phyloP scores from a whole-genome alignment of 129 eudicot species.

The Mikania micrantha region DNA sequence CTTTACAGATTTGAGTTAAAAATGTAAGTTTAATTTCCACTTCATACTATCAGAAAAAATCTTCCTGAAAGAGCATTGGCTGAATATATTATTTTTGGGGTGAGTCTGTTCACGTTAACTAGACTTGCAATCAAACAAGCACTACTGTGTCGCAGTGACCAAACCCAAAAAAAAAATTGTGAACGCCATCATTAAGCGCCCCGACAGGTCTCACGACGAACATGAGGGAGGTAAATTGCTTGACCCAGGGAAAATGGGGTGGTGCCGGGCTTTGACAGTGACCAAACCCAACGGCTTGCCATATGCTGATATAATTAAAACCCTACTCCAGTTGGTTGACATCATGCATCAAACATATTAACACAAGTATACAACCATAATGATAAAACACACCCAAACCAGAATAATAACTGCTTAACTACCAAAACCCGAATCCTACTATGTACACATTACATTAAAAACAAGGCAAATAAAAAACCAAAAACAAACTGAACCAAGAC shows the following conservation, averaged over 20 bases:
- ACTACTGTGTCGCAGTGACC: background rate
- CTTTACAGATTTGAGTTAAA: background rate
- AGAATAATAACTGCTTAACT: background rate
- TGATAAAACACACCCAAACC: background rate
- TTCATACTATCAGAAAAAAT: background rate
- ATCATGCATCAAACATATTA: background rate
- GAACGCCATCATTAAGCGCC: too few relatives aligned
- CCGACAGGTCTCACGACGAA: too few relatives aligned
- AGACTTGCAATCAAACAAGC: background rate
- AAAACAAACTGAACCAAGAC: constrained; percentile 1
- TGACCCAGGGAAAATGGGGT: too few relatives aligned
- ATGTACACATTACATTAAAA: constrained; percentile 13
- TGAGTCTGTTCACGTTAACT: too few relatives aligned
- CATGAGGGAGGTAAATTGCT: too few relatives aligned
- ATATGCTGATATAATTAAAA: background rate
- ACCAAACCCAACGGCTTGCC: too few relatives aligned
- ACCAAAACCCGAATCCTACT: constrained; percentile 19
- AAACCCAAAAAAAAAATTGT: too few relatives aligned
- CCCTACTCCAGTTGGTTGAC: background rate
- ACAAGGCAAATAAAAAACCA: background rate
- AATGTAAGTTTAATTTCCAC: background rate
- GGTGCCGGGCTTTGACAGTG: too few relatives aligned
- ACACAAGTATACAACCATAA: background rate
- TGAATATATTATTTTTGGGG: too few relatives aligned
- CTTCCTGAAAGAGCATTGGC: background rate